These are phyloP conservation scores for Eucalyptus curtisii DNA, from an alignment of 345 rosid genomes.

Conservation along the genomic window DNA sequence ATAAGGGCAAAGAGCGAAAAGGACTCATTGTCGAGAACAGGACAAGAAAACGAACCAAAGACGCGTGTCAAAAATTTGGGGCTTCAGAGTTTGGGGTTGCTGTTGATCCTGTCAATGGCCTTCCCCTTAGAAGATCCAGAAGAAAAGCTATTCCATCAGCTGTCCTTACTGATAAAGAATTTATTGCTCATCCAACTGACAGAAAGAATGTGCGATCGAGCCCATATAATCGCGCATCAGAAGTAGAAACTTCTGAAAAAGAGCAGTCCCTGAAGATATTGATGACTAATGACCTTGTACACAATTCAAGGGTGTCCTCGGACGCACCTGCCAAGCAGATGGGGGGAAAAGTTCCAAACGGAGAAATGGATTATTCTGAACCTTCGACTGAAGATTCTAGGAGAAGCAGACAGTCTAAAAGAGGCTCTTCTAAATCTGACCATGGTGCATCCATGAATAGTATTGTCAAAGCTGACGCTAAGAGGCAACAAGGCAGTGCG, in stretches of 20 bases:
- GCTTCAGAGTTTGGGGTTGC: not conserved
- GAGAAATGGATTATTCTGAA: not conserved
- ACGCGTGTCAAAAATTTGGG: not conserved
- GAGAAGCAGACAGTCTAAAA: not conserved
- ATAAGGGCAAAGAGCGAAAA: not conserved
- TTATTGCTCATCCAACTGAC: not conserved
- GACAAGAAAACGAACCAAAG: not conserved
- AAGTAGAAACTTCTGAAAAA: not conserved
- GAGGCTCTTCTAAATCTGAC: not conserved
- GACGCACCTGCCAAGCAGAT: not conserved
- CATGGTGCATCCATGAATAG: not conserved
- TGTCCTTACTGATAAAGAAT: not conserved
- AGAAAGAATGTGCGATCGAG: not conserved
- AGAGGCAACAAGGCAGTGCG: not conserved
- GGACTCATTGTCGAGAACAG: not conserved
- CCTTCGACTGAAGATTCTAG: not conserved
- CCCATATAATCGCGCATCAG: not conserved
- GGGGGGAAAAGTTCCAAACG: not conserved
- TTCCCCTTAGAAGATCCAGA: conserved; percentile 10
- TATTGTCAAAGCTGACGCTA: not conserved
- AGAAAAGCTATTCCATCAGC: conserved; percentile 1
- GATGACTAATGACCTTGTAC: not conserved
- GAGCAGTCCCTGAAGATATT: not conserved
- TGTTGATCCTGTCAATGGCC: conserved; percentile 1
- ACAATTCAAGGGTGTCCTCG: not conserved